Evolutionary conservation across 257 asterid genomes (phyloP).

Genomic region (Ehretia macrophylla): DNA sequence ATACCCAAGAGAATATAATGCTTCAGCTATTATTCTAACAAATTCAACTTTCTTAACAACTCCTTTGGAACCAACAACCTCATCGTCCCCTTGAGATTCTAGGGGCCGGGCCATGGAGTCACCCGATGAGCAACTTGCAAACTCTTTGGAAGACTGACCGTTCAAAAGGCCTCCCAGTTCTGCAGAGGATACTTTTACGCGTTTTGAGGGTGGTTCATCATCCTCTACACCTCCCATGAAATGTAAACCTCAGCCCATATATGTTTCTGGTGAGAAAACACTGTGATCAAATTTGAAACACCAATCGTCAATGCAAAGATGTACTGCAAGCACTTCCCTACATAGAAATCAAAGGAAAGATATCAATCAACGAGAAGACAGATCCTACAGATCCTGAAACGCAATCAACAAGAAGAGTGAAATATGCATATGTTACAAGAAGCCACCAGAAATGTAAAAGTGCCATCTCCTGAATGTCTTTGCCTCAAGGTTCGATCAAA

Average conservation of each 20-base stretch:
- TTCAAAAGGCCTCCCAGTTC: slow-evolving; percentile 43
- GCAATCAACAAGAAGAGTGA: too few species aligned
- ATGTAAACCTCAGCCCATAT: slow-evolving; percentile 78
- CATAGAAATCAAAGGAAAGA: not conserved
- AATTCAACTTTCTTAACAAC: slow-evolving; percentile 63
- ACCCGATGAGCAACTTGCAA: slow-evolving; percentile 44
- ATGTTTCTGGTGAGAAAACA: slow-evolving; percentile 25
- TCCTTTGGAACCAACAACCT: slow-evolving; percentile 68
- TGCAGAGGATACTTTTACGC: slow-evolving; percentile 59
- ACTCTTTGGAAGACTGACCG: slow-evolving; percentile 44
- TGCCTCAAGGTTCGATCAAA: too few species aligned
- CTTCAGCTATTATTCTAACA: slow-evolving; percentile 70
- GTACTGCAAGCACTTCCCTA: slow-evolving; percentile 5
- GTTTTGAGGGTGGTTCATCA: slow-evolving; percentile 79
- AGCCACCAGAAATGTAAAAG: too few species aligned
- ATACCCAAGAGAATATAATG: slow-evolving; percentile 80
- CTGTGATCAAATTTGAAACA: slow-evolving; percentile 7
- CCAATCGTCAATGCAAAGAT: slow-evolving; percentile 8
- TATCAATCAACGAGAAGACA: too few species aligned
- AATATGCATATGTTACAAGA: too few species aligned
- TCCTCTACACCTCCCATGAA: slow-evolving; percentile 92
- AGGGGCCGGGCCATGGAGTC: slow-evolving; percentile 63
- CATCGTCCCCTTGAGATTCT: slow-evolving; percentile 55
- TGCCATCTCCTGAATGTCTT: too few species aligned
- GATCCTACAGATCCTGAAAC: too few species aligned